Conservation (phyloP, 2,329 filamentous ascomycete genomes). For the Cladorrhinum sp. region DNA sequence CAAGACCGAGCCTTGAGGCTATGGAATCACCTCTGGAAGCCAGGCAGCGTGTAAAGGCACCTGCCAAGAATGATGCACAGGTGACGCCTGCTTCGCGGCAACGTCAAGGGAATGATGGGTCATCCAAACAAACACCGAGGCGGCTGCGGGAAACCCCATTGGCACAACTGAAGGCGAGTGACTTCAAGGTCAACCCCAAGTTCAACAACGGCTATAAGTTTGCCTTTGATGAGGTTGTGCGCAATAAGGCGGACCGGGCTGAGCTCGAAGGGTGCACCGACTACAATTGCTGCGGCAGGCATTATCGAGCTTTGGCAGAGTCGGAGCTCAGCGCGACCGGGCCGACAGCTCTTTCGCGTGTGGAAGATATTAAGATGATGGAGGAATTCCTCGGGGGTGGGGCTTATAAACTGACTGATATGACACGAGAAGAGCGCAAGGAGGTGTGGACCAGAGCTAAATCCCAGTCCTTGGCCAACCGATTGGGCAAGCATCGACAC, state of each 20-base stretch:
- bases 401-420: conserved; percentile 55
- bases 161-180: conserved; percentile 57
- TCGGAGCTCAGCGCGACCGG: conserved; percentile 42
- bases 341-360: conserved; percentile 32
- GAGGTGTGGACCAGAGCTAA: conserved; percentile 73
- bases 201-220: conserved; percentile 68
- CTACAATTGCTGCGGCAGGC: conserved; percentile 70
- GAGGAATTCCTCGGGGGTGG: conserved; percentile 57
- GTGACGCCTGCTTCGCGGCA: neutral
- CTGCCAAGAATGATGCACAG: neutral
- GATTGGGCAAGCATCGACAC: conserved; percentile 73
- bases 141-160: conserved; percentile 58
- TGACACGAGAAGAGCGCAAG: conserved; percentile 59
- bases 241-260: conserved; percentile 65
- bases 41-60: conserved; percentile 4
- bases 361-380: conserved; percentile 48
- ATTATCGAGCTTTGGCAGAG: conserved; percentile 64
- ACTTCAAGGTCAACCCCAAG: conserved; percentile 79
- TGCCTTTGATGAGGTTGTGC: conserved; percentile 72
- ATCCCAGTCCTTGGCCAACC: conserved; percentile 68
- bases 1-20: neutral
- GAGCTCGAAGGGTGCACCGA: conserved; percentile 72
- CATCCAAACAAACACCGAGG: neutral
- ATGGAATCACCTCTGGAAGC: neutral
- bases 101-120: neutral